Percentiles rank a stretch among this genome's conserved stretches.
phyloP scores from a whole-genome alignment of 2,329 filamentous ascomycete species.

The Fusarium albidum region DNA sequence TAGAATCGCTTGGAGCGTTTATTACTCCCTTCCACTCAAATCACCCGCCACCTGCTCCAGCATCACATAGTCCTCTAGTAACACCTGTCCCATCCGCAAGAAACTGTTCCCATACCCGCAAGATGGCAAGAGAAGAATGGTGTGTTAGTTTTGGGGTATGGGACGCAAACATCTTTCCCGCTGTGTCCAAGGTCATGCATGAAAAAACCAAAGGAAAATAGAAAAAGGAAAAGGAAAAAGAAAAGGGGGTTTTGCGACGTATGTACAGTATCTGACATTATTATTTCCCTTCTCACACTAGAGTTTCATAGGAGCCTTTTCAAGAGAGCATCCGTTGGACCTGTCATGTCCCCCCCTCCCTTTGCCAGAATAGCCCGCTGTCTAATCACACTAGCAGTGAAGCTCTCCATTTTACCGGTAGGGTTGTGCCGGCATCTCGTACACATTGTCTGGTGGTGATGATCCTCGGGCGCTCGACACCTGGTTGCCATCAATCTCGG shows the following conservation, averaged over 20 bases:
- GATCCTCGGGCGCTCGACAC: conserved; percentile 39
- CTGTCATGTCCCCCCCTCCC: neutral
- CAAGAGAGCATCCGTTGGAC: conserved; percentile 18
- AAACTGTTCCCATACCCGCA: conserved; percentile 1
- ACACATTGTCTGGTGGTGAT: conserved; percentile 46
- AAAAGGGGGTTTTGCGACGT: conserved; percentile 36
- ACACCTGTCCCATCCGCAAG: conserved; percentile 19
- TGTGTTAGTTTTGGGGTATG: conserved; percentile 13
- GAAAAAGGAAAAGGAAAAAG: conserved; percentile 28
- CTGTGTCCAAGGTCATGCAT: conserved; percentile 27
- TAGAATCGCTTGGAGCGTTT: conserved; percentile 1
- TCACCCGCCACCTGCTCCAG: neutral
- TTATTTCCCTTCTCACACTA: conserved; percentile 31
- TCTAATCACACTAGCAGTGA: neutral
- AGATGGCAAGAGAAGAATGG: conserved; percentile 14
- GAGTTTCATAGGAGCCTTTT: conserved; percentile 19
- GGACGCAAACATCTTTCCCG: conserved; percentile 16
- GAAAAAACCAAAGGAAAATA: conserved; percentile 30
- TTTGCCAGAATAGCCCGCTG: conserved; percentile 2
- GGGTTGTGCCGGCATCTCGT: conserved; percentile 52
- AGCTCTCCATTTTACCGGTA: conserved; percentile 43
- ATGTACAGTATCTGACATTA: conserved; percentile 44
- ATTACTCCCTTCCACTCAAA: no score
- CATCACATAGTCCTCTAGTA: conserved; percentile 8
- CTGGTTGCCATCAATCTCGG: conserved; percentile 50